phyloP scores from a whole-genome alignment of 192 early-diverging fungal species.

The Diversispora epigaea region DNA sequence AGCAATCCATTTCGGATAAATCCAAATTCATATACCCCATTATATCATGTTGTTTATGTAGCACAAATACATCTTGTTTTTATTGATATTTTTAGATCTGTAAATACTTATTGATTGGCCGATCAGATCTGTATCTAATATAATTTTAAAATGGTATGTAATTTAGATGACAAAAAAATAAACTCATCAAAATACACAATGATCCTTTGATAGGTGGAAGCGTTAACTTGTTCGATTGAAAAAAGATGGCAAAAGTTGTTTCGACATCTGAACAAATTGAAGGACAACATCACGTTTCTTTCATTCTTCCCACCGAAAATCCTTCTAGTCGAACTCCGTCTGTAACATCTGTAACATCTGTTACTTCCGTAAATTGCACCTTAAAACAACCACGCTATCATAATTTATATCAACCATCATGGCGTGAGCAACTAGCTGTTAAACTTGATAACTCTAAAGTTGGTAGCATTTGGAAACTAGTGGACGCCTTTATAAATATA shows the following conservation, averaged over 20 bases:
- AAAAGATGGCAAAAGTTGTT: not conserved
- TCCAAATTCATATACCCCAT: too few relatives aligned
- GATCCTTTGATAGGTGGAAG: too few relatives aligned
- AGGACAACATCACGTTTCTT: not conserved
- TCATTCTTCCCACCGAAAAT: not conserved
- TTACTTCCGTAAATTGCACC: slow-evolving; percentile 20
- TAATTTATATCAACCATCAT: slow-evolving; percentile 10
- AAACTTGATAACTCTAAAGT: slow-evolving; percentile 21
- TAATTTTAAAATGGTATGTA: too few relatives aligned
- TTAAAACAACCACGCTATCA: slow-evolving; percentile 32
- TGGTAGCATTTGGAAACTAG: slow-evolving; percentile 32
- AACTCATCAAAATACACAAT: too few relatives aligned
- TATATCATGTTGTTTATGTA: too few relatives aligned
- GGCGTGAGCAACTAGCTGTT: slow-evolving; percentile 30
- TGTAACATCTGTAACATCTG: slow-evolving; percentile 11
- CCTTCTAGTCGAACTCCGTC: slow-evolving; percentile 12
- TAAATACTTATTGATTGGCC: too few relatives aligned
- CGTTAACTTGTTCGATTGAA: not conserved
- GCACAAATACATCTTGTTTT: too few relatives aligned
- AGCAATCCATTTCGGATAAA: too few relatives aligned
- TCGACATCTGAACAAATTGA: not conserved
- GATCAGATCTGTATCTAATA: too few relatives aligned
- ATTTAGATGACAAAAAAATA: too few relatives aligned
- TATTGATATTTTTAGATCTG: too few relatives aligned
- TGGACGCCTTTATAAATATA: slow-evolving; percentile 31